Base-by-base conservation (phyloP, 2,329 filamentous ascomycete species). In the Fusarium pseudonygamai region DNA sequence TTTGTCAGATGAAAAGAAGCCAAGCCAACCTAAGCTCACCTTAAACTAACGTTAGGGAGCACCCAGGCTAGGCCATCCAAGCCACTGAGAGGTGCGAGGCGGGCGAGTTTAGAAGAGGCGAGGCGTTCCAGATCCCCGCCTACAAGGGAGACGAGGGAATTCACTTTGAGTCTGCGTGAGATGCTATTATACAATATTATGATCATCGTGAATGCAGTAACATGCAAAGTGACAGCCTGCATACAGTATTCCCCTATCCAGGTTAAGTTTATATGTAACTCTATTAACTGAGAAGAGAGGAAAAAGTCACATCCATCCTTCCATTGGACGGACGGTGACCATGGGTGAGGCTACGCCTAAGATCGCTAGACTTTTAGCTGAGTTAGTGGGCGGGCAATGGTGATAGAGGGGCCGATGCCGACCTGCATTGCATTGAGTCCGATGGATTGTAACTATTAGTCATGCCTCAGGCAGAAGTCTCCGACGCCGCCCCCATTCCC, bases 401-500 rank as follows among this genome's bases (percentile, higher is more conserved):
- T 40, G 52, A 67, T 46, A 53, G 52, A 46, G 62, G 57, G 64
- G 45, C 67, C 67, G 36, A 59, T 47, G 39, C 46, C 37, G 50
- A 60, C 47, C n/a, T 47, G n/a, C 37, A 26, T 40, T 26, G 30
- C n/a, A 45, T 39, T 39, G 37, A 37, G 36, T 28, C 18, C n/a
- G 14, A 24, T 46, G 43, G 26, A 47, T 26, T 47, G 20, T 34
- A n/a, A 59, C 37, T 59, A 39, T 63, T 69, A 64, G 28, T 64
- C 6, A 45, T 67, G 73, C 73, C 73, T 75, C 67, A 75, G 73
- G 73, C 73, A 72, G 24, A 60, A 63, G 58, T 10, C 36, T 45
- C 70, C 58, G 56, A 50, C 53, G 60, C 55, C 69, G 64, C 58
- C 67, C 76, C 65, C 69, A 74, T 77, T 73, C 64, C 60, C 60